Evolutionary conservation across 1,284 basidiomycete species (phyloP), one percentile per base, ranked within the genome.

Genomic region (Boletellus deceptivus): DNA sequence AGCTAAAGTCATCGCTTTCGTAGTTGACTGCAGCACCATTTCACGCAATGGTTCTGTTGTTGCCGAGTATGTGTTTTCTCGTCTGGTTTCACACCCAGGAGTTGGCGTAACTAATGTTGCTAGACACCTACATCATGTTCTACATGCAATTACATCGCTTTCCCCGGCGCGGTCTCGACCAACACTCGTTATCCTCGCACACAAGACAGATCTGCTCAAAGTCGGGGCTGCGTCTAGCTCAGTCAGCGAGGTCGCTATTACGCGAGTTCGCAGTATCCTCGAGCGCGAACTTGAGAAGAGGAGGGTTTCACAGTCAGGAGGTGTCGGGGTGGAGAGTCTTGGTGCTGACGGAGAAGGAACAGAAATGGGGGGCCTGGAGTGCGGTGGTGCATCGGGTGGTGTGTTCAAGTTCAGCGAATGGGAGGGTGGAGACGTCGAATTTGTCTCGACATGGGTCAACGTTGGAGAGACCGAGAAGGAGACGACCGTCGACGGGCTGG

Each of bases 201-300:
- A 91, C 69, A 91, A 91, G 68, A 71, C 72, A 14, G 89, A 91
- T 65, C 71, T 88, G 1, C 70, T 91, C 52, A 86, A 80, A 53
- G 60, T 68, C n/a, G 70, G 77, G 4, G 55, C 70, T 0, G 70
- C 80, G 16, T 65, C 77, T 2, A 69, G 66, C n/a, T 67, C 74
- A 1, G 68, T 69, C n/a, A 55, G 74, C 4, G 74, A 76, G 13
- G 71, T 87, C 8, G 88, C 86, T 4, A 72, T 85, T 40, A 80
- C 76, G 46, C 82, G 89, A 24, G 86, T 89, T 9, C 82, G 81
- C 40, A 80, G 80, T 1, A 78, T 91, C 51, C 79, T 91, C 43
- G 89, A 91, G 61, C 82, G 89, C 43, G 89, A 91, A 61, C 76
- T 91, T 13, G 87, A 90, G 64, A 89, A 86, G 65, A 78, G 89